Evolutionary conservation across 164 flowering plant genomes (phyloP).

Genomic region (Vitis cinerea): DNA sequence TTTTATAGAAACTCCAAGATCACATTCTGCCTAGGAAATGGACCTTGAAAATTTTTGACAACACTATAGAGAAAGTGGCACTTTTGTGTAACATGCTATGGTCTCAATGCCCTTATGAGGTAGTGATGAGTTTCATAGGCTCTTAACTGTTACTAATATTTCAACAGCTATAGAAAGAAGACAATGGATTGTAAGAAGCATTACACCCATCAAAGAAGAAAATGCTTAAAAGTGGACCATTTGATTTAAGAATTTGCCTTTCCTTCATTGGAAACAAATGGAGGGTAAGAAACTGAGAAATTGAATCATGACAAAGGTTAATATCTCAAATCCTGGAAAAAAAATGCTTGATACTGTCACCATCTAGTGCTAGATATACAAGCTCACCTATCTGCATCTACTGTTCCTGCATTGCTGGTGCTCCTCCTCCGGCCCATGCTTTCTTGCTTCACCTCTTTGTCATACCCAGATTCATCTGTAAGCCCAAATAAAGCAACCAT

Average conservation of each 20-base stretch:
- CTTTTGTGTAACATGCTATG: constrained; percentile 7
- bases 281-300: neutral
- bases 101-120: constrained; percentile 5
- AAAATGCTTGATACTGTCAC: neutral
- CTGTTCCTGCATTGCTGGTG: constrained; percentile 19
- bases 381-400: constrained; percentile 32
- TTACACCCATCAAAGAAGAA: neutral
- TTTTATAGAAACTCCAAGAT: no score
- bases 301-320: neutral
- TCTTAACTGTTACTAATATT: no score
- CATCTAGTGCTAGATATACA: neutral
- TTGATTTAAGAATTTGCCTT: no score
- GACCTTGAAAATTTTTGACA: no score
- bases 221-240: no score
- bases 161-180: no score
- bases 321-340: neutral
- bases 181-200: no score
- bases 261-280: no score
- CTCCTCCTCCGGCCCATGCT: constrained; percentile 16
- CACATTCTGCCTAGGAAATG: no score
- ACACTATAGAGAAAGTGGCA: neutral
- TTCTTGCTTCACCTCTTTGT: constrained; percentile 29
- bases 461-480: constrained; percentile 42
- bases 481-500: constrained; percentile 84
- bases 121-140: constrained; percentile 7